A percentile compares a stretch with the other conserved stretches of the same genome.
Evolutionary conservation across 2,329 filamentous ascomycete species (phyloP).

Genomic region (Aspergillus sp.): DNA sequence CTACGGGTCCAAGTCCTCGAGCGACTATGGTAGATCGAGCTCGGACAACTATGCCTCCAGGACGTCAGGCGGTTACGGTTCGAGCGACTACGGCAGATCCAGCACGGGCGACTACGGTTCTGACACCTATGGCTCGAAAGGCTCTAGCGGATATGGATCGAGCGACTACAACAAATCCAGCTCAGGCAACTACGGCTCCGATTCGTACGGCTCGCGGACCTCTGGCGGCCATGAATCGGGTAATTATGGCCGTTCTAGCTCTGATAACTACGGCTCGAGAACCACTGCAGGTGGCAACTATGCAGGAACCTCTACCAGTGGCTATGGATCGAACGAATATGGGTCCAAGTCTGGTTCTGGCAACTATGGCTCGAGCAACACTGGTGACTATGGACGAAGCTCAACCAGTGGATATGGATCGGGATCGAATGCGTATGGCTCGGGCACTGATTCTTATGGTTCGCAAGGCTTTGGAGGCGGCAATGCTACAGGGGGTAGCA

Average conservation of each 20-base stretch:
- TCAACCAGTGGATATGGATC: conserved; percentile 4
- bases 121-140: conserved; percentile 6
- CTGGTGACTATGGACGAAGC: background rate
- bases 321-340: conserved; percentile 18
- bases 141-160: background rate
- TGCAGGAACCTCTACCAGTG: background rate
- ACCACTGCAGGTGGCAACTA: background rate
- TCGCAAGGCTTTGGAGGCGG: conserved; percentile 11
- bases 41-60: background rate
- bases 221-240: conserved; percentile 44
- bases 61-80: background rate
- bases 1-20: conserved; percentile 5
- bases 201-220: background rate
- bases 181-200: conserved; percentile 13
- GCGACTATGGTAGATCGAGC: background rate
- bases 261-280: conserved; percentile 20
- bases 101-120: conserved; percentile 7
- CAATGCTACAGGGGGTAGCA: conserved; percentile 10
- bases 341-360: conserved; percentile 29
- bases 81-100: background rate
- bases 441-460: conserved; percentile 4
- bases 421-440: conserved; percentile 2
- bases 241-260: conserved; percentile 23
- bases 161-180: background rate
- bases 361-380: conserved; percentile 3